Base-by-base conservation (phyloP, 192 early-diverging fungal genomes). In the Cladochytrium replicatum region DNA sequence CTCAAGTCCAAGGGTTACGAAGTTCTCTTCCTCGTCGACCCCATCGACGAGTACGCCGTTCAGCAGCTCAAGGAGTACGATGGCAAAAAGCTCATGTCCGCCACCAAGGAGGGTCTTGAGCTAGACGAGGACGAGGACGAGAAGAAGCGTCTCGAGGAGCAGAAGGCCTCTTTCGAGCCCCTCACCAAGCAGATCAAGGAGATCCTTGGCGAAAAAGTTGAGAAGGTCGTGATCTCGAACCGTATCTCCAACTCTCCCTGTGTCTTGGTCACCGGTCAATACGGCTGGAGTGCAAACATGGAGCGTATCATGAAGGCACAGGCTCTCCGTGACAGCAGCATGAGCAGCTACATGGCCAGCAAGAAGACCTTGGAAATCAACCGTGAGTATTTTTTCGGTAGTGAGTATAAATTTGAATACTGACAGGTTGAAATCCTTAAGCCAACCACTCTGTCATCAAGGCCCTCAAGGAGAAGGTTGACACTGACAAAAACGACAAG, bases 301-400 rank as follows among this genome's bases (percentile, higher is more conserved):
- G 97, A 99, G 78, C 91, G 97, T 80, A 97, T 99, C 87, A 99
- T 99, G 97, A 96, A 93, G 80, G 91, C 97, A 45, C 97, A 99
- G 75, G 94, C 97, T 34, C 84, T 98, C 68, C 88, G 93, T 71
- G 93, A 99, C 75, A 86, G 85, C 32, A 88, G 85, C 61, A 97
- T 99, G 96, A 88, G 90, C 46, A 76, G 85, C n/a, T 99, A 97
- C 88, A 99, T 99, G 96, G 90, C 89, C 29, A 90, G 87, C 65
- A 99, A 99, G 87, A 95, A 96, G 83, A 96, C 91, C 41, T 77
- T 99, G 58, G 96, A 97, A 74, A 72, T 99, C 67, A 97, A 99
- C 86, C 74, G n/a, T n/a, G n/a, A n/a, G n/a, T n/a, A n/a, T n/a
- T n/a, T n/a, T n/a, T n/a, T n/a, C n/a, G n/a, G n/a, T n/a, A n/a